These are phyloP conservation scores for Diaporthe velutina DNA, from an alignment of 2,329 filamentous ascomycete genomes.

Conservation along the genomic window DNA sequence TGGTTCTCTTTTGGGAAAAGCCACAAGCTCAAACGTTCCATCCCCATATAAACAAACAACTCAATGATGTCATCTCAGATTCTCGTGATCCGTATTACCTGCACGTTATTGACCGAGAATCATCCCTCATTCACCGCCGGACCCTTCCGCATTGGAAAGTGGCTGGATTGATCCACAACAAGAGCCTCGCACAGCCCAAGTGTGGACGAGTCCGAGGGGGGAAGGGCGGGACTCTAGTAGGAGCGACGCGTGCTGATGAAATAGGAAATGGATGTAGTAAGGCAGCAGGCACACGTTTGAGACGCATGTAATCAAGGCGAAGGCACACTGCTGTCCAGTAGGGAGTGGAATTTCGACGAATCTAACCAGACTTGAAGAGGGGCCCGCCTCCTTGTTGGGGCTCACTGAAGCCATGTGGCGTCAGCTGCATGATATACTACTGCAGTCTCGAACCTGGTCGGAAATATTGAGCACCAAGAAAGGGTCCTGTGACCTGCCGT, in stretches of 20 bases:
- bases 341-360: background rate
- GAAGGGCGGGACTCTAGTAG: background rate
- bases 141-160: background rate
- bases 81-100: conserved; percentile 16
- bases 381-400: background rate
- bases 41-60: background rate
- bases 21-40: background rate
- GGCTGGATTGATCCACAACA: background rate
- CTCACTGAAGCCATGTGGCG: conserved; percentile 9
- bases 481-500: conserved; percentile 18
- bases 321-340: background rate
- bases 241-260: conserved; percentile 18
- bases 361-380: background rate
- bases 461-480: conserved; percentile 9
- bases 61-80: conserved; percentile 17
- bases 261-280: background rate
- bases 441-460: conserved; percentile 5
- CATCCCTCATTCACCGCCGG: conserved; percentile 6
- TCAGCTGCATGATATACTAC: conserved; percentile 30
- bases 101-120: conserved; percentile 1
- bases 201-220: conserved; percentile 19
- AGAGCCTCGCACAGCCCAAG: background rate
- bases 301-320: conserved; percentile 28
- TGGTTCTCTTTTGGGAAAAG: conserved; percentile 8
- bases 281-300: conserved; percentile 4